A percentile compares a stretch with the other conserved stretches of the same genome.
These are phyloP conservation scores for Discostella stelligera DNA, from an alignment of 352 stramenopile genomes.

Conservation along the genomic window DNA sequence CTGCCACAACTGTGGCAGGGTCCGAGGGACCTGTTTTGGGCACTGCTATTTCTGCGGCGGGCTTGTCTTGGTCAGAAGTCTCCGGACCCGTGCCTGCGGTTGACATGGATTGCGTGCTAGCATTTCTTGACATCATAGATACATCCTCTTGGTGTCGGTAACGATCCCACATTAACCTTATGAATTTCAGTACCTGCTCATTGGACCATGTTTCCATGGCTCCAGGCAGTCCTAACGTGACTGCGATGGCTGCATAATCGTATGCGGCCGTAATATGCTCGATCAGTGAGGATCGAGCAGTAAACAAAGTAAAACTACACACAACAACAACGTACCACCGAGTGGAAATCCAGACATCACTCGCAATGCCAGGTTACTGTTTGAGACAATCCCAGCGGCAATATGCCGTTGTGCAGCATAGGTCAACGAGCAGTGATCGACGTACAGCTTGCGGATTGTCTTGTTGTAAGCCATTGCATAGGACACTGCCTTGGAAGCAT, in stretches of 20 bases:
- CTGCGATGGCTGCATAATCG: constrained; percentile 59
- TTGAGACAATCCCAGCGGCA: constrained; percentile 78
- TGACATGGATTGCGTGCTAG: constrained; percentile 24
- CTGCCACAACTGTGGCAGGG: constrained; percentile 67
- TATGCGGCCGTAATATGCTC: constrained; percentile 4
- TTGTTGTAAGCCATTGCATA: constrained; percentile 79
- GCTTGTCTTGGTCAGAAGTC: neutral
- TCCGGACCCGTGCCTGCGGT: constrained; percentile 10
- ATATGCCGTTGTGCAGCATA: constrained; percentile 79
- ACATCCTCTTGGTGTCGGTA: constrained; percentile 40
- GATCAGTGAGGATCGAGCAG: neutral
- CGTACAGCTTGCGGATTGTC: constrained; percentile 63
- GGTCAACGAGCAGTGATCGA: constrained; percentile 75
- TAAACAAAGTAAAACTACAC: neutral
- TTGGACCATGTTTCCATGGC: constrained; percentile 78
- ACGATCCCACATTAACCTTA: constrained; percentile 78
- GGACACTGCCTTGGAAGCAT: constrained; percentile 75
- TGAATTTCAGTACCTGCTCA: constrained; percentile 78
- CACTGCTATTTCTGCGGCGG: constrained; percentile 1
- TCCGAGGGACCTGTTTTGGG: constrained; percentile 59
- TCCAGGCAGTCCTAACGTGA: constrained; percentile 70
- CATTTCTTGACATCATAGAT: constrained; percentile 15
- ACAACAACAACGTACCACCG: constrained; percentile 60
- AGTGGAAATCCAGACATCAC: constrained; percentile 74
- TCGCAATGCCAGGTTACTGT: constrained; percentile 61